Percentiles rank a stretch among this genome's conserved stretches.
Evolutionary conservation across 345 rosid genomes (phyloP).

Genomic region (rapeseed (Brassica napus)): DNA sequence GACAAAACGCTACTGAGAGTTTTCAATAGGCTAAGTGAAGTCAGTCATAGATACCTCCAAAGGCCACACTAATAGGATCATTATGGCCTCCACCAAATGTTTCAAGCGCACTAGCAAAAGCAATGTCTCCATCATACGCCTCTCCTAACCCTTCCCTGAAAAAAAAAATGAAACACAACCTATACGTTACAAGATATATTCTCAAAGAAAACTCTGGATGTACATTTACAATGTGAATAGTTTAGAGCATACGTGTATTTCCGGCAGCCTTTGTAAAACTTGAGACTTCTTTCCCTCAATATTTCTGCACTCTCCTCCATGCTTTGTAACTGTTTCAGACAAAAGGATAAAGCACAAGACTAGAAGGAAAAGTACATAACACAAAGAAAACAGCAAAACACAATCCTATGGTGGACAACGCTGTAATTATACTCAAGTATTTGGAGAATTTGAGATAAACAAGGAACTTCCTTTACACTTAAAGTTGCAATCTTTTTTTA

Average conservation of each 20-base stretch:
- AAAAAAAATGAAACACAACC: constrained; percentile 28
- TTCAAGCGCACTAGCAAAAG: constrained; percentile 97
- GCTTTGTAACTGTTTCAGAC: constrained; percentile 71
- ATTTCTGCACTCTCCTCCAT: constrained; percentile 87
- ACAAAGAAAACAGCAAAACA: background rate
- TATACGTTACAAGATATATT: constrained; percentile 1
- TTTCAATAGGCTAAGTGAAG: background rate
- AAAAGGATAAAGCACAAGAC: background rate
- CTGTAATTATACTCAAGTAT: background rate
- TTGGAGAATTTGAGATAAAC: background rate
- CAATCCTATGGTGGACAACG: background rate
- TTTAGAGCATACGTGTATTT: constrained; percentile 81
- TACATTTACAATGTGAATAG: background rate
- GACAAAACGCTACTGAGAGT: background rate
- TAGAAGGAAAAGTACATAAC: constrained; percentile 5
- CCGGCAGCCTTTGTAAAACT: constrained; percentile 93
- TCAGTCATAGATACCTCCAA: constrained; percentile 81
- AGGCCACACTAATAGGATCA: constrained; percentile 97
- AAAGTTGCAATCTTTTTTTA: background rate
- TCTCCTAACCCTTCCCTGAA: constrained; percentile 97
- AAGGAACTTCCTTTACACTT: constrained; percentile 7
- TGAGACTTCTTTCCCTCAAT: constrained; percentile 88
- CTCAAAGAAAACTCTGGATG: constrained; percentile 14
- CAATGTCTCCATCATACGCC: constrained; percentile 94
- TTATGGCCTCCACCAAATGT: constrained; percentile 98